phyloP scores from a whole-genome alignment of 2,329 filamentous ascomycete genomes.

The Dothistroma septosporum region DNA sequence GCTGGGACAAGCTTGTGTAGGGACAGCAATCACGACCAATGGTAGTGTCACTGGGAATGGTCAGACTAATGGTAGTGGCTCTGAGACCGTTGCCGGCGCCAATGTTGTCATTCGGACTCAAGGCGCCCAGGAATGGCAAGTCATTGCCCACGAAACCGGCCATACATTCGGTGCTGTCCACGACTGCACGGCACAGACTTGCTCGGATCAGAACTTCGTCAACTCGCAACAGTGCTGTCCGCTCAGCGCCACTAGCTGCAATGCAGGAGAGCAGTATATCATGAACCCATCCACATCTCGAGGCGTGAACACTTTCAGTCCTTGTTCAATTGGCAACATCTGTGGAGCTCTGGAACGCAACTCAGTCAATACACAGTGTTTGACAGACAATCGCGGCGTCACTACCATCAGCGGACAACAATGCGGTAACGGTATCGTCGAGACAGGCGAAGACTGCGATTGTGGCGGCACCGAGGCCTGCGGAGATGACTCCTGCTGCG shows the following conservation, averaged over 20 bases:
- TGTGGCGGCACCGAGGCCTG: slow-evolving; percentile 77
- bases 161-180: slow-evolving; percentile 96
- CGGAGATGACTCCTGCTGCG: slow-evolving; percentile 72
- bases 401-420: slow-evolving; percentile 75
- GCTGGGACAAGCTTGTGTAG: slow-evolving; percentile 79
- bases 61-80: slow-evolving; percentile 39
- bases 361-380: slow-evolving; percentile 69
- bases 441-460: slow-evolving; percentile 90
- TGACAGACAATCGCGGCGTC: slow-evolving; percentile 82
- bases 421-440: slow-evolving; percentile 96
- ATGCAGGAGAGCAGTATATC: slow-evolving; percentile 75
- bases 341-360: slow-evolving; percentile 78
- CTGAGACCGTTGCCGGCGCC: slow-evolving; percentile 74
- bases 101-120: slow-evolving; percentile 81
- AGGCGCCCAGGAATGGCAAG: slow-evolving; percentile 77
- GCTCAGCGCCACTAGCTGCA: slow-evolving; percentile 61
- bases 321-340: slow-evolving; percentile 88
- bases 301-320: slow-evolving; percentile 74
- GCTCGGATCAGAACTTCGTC: slow-evolving; percentile 57
- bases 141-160: slow-evolving; percentile 89
- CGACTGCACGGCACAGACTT: slow-evolving; percentile 73
- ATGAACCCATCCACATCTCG: slow-evolving; percentile 88
- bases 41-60: slow-evolving; percentile 38
- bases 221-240: slow-evolving; percentile 74
- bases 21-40: slow-evolving; percentile 48